Conservation (phyloP, 2,329 filamentous ascomycete genomes). For the Chaetoscypha palmicola region DNA sequence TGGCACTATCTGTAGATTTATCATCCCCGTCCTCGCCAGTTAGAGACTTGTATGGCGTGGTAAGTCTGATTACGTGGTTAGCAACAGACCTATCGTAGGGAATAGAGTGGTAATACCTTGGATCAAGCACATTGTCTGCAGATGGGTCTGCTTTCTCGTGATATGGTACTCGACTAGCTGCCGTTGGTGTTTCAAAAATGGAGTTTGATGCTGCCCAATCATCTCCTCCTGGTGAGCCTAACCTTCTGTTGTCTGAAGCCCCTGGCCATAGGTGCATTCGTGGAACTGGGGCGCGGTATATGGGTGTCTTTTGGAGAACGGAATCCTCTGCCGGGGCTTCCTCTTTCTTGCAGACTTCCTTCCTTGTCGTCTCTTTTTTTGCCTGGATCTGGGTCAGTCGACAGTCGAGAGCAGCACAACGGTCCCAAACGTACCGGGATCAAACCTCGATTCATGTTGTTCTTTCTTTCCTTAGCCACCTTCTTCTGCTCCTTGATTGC, state of each 20-base stretch:
- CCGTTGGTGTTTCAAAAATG: slow-evolving; percentile 27
- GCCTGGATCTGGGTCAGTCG: too few species aligned
- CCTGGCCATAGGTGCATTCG: slow-evolving; percentile 29
- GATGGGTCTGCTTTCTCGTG: slow-evolving; percentile 18
- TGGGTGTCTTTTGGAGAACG: slow-evolving; percentile 13
- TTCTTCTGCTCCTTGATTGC: slow-evolving; percentile 67
- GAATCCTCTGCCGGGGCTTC: not conserved
- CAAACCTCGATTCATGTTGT: not conserved
- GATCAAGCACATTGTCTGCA: slow-evolving; percentile 13
- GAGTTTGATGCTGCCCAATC: slow-evolving; percentile 17
- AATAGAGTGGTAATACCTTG: slow-evolving; percentile 14
- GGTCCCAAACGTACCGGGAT: not conserved
- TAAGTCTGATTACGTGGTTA: too few species aligned
- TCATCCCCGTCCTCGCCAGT: slow-evolving; percentile 16
- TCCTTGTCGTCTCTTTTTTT: slow-evolving; percentile 8
- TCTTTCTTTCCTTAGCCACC: slow-evolving; percentile 28
- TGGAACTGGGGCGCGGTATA: slow-evolving; percentile 28
- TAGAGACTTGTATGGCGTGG: slow-evolving; percentile 20
- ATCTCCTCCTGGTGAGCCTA: slow-evolving; percentile 7
- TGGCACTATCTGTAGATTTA: slow-evolving; percentile 26
- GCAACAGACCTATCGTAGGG: too few species aligned
- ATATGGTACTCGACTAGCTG: slow-evolving; percentile 20
- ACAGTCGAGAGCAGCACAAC: too few species aligned
- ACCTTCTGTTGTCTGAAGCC: slow-evolving; percentile 2
- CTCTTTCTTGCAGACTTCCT: too few species aligned